Conservation (phyloP, 2,329 filamentous ascomycete species). For the Trichophyton mentagrophytes region DNA sequence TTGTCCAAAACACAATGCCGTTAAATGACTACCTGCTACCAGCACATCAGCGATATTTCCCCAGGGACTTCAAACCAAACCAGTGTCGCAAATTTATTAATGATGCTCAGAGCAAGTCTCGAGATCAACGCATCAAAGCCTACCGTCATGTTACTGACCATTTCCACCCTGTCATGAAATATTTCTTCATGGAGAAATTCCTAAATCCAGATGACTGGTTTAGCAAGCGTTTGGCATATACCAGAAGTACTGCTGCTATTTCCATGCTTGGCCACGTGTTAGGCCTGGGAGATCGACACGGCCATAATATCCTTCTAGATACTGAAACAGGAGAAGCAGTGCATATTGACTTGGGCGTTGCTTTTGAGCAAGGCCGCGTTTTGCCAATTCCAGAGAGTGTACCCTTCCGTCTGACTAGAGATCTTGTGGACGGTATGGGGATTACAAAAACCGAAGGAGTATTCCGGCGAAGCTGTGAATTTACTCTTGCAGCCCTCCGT, state of each 20-base stretch:
- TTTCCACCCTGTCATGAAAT: conserved; percentile 87
- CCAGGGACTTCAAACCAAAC: conserved; percentile 63
- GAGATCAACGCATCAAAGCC: conserved; percentile 57
- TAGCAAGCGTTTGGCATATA: conserved; percentile 74
- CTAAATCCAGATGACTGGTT: conserved; percentile 96
- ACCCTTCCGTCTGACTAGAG: conserved; percentile 84
- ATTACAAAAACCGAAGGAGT: conserved; percentile 90
- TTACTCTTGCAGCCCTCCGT: conserved; percentile 86
- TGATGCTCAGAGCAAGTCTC: conserved; percentile 55
- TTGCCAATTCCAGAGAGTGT: conserved; percentile 90
- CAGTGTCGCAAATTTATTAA: conserved; percentile 69
- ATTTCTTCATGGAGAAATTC: conserved; percentile 95
- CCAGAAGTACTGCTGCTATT: conserved; percentile 82
- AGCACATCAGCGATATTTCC: conserved; percentile 76
- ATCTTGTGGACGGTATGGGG: conserved; percentile 95
- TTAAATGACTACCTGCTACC: conserved; percentile 86
- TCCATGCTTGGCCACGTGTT: conserved; percentile 90
- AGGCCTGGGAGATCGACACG: conserved; percentile 85
- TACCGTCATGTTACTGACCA: conserved; percentile 67
- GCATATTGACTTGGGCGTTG: conserved; percentile 92
- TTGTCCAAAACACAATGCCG: conserved; percentile 84
- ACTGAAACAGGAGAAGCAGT: conserved; percentile 82
- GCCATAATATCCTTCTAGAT: conserved; percentile 92
- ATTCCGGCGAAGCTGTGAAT: conserved; percentile 95
- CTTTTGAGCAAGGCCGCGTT: conserved; percentile 93